Evolutionary conservation across 2,329 filamentous ascomycete genomes (phyloP), one percentile per base, ranked within the genome.

Genomic region (Plenodomus biglobosus): DNA sequence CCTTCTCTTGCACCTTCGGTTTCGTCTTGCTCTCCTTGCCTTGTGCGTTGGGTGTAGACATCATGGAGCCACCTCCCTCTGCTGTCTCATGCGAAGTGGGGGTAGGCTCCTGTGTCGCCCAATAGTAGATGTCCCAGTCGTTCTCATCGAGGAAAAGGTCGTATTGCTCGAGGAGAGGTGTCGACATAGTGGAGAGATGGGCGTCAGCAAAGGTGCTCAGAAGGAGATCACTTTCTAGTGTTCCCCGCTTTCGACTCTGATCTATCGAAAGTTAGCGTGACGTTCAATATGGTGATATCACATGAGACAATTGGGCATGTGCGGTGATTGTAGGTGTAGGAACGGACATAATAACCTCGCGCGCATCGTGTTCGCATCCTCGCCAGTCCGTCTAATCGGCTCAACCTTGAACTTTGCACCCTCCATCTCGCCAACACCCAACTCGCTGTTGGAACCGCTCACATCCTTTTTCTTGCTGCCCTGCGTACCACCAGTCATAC

Each of bases 51-150:
- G 72, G 67, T 3, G 73, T 72, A 10, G 78, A 73, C 51, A 73
- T 55, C 11, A 72, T 72, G 2, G 73, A 64, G n/a, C 73, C 73
- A 20, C 73, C 75, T 21, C 80, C 78, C 57, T 84, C 80, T 4
- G 80, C 78, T 39, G 78, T 78, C 48, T 83, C 78, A 44, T 78
- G 72, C 27, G 83, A 80, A n/a, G 81, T 81, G 1, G 79, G 76
- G 3, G 81, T 75, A 11, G 86, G 80, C 61, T 90, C 85, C 74
- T 99, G 94, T 15, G 94, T 99, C 3, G 89, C 90, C 94, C 94
- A 99, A 80, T 99, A 99, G 80, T 99, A 99, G 53, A 99, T 96
- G 72, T 99, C 94, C 94, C 94, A 99, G 77, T 99, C 94, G 74
- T 99, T 99, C 76, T 99, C 94, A 74, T 99, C 94, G 47, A 99